These are phyloP conservation scores for Diaporthe eres DNA, from an alignment of 2,329 filamentous ascomycete species.

Conservation along the genomic window DNA sequence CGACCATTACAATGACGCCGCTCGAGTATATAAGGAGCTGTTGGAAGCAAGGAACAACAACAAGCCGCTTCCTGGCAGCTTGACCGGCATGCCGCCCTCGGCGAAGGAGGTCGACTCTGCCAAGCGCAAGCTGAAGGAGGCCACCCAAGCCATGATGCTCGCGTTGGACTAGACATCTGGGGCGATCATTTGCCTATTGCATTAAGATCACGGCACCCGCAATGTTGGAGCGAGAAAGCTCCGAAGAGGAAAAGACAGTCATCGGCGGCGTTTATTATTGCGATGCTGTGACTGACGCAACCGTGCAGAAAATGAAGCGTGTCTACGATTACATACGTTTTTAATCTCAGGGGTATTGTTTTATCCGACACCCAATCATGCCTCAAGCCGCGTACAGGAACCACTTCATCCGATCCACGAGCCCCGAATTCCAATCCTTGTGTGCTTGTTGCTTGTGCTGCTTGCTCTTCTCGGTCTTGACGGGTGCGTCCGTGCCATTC, in stretches of 20 bases:
- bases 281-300: slow-evolving; percentile 9
- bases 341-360: slow-evolving; percentile 19
- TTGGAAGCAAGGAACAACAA: slow-evolving; percentile 36
- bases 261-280: slow-evolving; percentile 25
- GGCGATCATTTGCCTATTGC: too few species aligned
- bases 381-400: slow-evolving; percentile 27
- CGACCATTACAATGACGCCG: slow-evolving; percentile 36
- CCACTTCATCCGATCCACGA: slow-evolving; percentile 33
- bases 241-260: not conserved
- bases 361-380: not conserved
- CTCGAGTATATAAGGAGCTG: slow-evolving; percentile 32
- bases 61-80: slow-evolving; percentile 29
- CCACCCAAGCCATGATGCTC: slow-evolving; percentile 35
- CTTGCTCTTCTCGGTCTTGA: slow-evolving; percentile 16
- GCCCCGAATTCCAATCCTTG: not conserved
- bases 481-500: not conserved
- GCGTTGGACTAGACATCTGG: slow-evolving; percentile 26
- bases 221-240: not conserved
- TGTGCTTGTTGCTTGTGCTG: slow-evolving; percentile 8
- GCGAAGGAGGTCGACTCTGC: slow-evolving; percentile 34
- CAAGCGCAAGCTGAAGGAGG: slow-evolving; percentile 37
- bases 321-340: slow-evolving; percentile 20
- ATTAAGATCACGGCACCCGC: too few species aligned
- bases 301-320: not conserved
- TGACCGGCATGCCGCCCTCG: slow-evolving; percentile 39